Evolutionary conservation across 139 green algal species (phyloP).

Genomic region (Zygnema cylindricum): DNA sequence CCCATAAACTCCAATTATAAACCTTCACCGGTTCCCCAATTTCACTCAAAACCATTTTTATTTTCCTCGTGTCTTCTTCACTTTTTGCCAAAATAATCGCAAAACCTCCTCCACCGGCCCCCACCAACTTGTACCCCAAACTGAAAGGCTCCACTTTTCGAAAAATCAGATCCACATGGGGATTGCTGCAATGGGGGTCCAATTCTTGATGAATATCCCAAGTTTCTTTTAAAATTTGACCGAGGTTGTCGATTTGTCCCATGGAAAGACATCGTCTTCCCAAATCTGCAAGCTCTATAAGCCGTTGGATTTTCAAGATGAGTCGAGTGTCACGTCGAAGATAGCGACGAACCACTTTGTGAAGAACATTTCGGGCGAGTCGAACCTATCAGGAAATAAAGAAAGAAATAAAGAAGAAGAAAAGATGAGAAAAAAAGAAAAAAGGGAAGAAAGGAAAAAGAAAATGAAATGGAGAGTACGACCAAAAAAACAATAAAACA

Average conservation of each 20-base stretch:
- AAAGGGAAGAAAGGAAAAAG: neutral
- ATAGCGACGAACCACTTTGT: constrained; percentile 54
- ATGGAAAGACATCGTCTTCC: constrained; percentile 21
- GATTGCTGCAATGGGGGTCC: constrained; percentile 52
- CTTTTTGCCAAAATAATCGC: constrained; percentile 41
- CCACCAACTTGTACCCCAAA: constrained; percentile 48
- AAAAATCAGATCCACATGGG: constrained; percentile 43
- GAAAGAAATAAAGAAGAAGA: constrained; percentile 35
- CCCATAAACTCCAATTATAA: constrained; percentile 42
- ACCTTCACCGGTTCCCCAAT: constrained; percentile 48
- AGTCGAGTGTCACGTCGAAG: constrained; percentile 39
- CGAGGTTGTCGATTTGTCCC: constrained; percentile 11
- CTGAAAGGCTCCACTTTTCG: constrained; percentile 14
- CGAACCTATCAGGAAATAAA: constrained; percentile 33
- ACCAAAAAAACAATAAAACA: too few relatives aligned
- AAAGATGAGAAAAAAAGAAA: neutral
- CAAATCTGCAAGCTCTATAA: constrained; percentile 43
- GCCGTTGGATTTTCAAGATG: constrained; percentile 35
- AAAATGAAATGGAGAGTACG: neutral
- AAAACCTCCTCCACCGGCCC: constrained; percentile 57
- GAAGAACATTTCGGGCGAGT: constrained; percentile 52
- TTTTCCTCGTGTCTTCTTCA: constrained; percentile 9
- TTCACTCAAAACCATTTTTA: constrained; percentile 8
- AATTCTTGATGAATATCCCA: constrained; percentile 58
- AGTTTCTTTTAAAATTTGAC: constrained; percentile 30